Base-by-base conservation (phyloP, 805 yeast genomes). In the Scheffersomyces amazonensis region DNA sequence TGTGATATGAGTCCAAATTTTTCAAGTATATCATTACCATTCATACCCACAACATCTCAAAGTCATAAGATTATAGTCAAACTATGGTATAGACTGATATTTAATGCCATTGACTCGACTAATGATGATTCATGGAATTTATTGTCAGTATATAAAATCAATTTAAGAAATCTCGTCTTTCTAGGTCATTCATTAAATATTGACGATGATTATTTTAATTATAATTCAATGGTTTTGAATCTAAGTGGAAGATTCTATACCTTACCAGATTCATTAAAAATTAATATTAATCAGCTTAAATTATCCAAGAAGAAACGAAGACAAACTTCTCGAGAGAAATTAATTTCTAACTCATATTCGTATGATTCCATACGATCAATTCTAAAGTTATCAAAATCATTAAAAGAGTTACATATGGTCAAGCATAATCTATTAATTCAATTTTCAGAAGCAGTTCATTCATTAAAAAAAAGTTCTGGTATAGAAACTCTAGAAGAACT, bases 311-410 rank as follows among this genome's bases (percentile, higher is more conserved):
- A 19, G 4, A 23, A 21, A 25, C 23, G 15, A 2, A 16, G 17
- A 1, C 16, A 13, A 11, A 20, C 23, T n/a, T 12, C 34, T 4
- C 7, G 4, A 2, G 22, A 15, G 5, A 10, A 24, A 13, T 32
- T 32, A 6, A 22, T 19, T 6, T 6, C 29, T 3, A 15, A 30
- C 2, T 57, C 66, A 3, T 64, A 64, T 39, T 42, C 53, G 4
- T 60, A 60, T 39, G 68, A 63, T 36, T 33, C 51, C 7, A 52
- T 63, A n/a, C 37, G 70, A 31, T 46, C 61, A 1, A 35, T 62
- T 8, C 48, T 47, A 32, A 56, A 52, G 30, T 40, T 62, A n/a
- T 36, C 47, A 12, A 44, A 45, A 16, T 54, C 67, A 1, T 37
- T 57, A 2, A 53, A 52, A 19, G 74, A 69, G 35, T 53, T 68